These are phyloP conservation scores for Boletus reticuloceps DNA, from an alignment of 768 basidiomycete genomes.

Conservation along the genomic window DNA sequence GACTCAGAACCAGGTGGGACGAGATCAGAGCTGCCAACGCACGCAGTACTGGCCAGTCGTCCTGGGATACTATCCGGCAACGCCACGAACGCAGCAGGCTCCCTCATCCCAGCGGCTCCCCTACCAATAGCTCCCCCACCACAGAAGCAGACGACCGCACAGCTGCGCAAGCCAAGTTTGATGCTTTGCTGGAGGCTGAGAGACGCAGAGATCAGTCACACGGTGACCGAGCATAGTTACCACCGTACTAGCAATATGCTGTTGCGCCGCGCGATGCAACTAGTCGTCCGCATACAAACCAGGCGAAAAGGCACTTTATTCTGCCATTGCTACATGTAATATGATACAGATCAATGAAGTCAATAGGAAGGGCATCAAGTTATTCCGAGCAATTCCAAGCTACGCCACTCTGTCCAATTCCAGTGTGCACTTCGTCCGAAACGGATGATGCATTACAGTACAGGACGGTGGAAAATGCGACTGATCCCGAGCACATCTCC, in stretches of 20 bases:
- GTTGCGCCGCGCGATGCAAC: background rate
- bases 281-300: background rate
- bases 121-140: slow-evolving; percentile 1
- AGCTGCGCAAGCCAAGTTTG: slow-evolving; percentile 53
- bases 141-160: slow-evolving; percentile 34
- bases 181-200: slow-evolving; percentile 58
- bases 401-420: slow-evolving; percentile 2
- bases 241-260: background rate
- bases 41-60: slow-evolving; percentile 42
- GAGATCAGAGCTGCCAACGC: slow-evolving; percentile 59
- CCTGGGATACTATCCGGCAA: slow-evolving; percentile 70
- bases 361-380: background rate
- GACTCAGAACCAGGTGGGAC: slow-evolving; percentile 53
- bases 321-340: background rate
- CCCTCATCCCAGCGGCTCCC: slow-evolving; percentile 8
- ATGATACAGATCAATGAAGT: slow-evolving; percentile 6
- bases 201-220: slow-evolving; percentile 36
- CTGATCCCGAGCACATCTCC: slow-evolving; percentile 8
- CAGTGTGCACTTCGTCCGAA: slow-evolving; percentile 3
- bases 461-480: background rate
- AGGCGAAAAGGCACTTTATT: background rate
- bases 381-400: slow-evolving; percentile 10
- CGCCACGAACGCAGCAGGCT: slow-evolving; percentile 41
- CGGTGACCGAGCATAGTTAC: slow-evolving; percentile 7
- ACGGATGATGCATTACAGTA: slow-evolving; percentile 7